Conservation (phyloP, 345 rosid genomes). For the Eucalyptus tenuipes region DNA sequence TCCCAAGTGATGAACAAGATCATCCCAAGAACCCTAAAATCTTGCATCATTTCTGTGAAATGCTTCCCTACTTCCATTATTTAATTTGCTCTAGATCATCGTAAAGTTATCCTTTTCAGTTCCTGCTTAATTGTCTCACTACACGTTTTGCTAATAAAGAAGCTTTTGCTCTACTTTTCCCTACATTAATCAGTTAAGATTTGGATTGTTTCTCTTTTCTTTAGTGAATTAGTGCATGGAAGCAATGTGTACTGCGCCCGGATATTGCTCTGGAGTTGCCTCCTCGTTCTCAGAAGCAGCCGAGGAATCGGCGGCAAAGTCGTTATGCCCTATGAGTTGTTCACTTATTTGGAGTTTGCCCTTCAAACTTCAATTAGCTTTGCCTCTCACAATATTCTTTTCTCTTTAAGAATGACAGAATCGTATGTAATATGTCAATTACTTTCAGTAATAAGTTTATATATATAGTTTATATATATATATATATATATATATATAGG, state of each 20-base stretch:
- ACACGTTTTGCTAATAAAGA: background rate
- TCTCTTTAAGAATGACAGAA: background rate
- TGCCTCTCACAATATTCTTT: background rate
- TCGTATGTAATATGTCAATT: background rate
- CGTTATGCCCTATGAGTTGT: background rate
- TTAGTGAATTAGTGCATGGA: conserved; percentile 24
- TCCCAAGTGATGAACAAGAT: background rate
- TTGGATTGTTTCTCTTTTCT: conserved; percentile 27
- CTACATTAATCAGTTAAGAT: conserved; percentile 7
- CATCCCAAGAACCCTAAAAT: background rate
- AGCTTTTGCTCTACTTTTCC: background rate
- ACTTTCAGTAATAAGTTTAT: background rate
- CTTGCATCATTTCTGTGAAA: background rate
- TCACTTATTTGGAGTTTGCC: background rate
- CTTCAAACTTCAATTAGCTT: background rate
- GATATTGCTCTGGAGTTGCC: background rate
- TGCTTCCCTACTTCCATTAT: background rate
- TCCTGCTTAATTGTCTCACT: background rate
- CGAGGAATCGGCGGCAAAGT: background rate
- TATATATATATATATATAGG: background rate
- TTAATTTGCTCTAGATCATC: background rate
- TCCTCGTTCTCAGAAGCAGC: background rate
- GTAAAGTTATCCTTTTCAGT: background rate
- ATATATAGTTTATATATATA: background rate
- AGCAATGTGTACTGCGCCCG: conserved; percentile 1